A percentile compares a stretch with the other conserved stretches of the same genome.
These are phyloP conservation scores for Zygoascus ofunaensis DNA, from an alignment of 805 yeast genomes.

Conservation along the genomic window DNA sequence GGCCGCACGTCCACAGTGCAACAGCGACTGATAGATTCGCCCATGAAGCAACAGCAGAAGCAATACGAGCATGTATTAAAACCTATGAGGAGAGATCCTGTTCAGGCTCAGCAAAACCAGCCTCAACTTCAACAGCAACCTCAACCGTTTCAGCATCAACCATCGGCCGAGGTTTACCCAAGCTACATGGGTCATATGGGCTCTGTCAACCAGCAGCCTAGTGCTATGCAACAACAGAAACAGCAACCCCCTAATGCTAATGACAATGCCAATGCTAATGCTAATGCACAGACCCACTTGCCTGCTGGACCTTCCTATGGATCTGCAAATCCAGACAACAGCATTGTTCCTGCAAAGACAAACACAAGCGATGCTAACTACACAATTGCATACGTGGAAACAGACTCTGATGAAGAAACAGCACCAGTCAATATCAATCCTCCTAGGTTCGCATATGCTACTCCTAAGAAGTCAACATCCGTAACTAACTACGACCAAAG, in stretches of 20 bases:
- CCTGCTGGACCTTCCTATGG: neutral
- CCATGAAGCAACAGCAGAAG: conserved; percentile 9
- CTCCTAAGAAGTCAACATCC: conserved; percentile 11
- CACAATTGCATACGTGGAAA: conserved; percentile 18
- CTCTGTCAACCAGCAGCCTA: neutral
- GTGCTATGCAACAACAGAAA: neutral
- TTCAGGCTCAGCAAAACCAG: conserved; percentile 7
- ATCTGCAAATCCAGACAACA: conserved; percentile 8
- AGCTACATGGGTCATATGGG: neutral
- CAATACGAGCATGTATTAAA: conserved; percentile 6
- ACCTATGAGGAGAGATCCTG: conserved; percentile 9
- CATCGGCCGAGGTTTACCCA: neutral
- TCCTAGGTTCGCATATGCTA: conserved; percentile 2
- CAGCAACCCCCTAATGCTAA: neutral
- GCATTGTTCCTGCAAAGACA: too few species aligned
- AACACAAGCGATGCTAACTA: conserved; percentile 14
- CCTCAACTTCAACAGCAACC: conserved; percentile 7
- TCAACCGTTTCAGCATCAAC: neutral
- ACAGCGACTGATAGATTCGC: conserved; percentile 1
- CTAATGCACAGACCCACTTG: neutral
- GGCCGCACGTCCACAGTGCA: conserved; percentile 3
- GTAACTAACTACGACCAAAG: conserved; percentile 1
- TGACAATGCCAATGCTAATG: neutral
- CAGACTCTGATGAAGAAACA: conserved; percentile 1
- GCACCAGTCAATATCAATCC: neutral